A percentile compares a stretch with the other conserved stretches of the same genome.
These are phyloP conservation scores for Phaffomyces opuntiae DNA, from an alignment of 805 yeast species.

Conservation along the genomic window DNA sequence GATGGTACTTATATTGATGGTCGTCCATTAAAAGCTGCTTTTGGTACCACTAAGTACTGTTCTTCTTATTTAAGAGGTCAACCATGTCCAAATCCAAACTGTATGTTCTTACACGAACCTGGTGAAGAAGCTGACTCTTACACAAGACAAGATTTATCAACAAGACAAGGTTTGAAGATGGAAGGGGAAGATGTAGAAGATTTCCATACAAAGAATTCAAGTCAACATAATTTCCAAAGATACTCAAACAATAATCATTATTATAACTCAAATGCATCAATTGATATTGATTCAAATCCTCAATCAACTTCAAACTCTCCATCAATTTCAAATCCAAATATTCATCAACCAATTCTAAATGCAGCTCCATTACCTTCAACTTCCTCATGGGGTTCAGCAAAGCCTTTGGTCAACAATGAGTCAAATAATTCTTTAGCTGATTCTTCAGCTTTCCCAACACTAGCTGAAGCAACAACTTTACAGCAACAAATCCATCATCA, in stretches of 20 bases:
- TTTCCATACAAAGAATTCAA: neutral
- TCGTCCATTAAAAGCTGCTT: constrained; percentile 83
- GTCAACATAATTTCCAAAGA: constrained; percentile 20
- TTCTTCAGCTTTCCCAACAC: constrained; percentile 52
- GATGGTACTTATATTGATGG: constrained; percentile 94
- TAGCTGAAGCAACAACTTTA: constrained; percentile 36
- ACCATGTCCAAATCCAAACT: constrained; percentile 95
- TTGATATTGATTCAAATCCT: no score
- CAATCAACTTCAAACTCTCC: constrained; percentile 7
- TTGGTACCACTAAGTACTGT: constrained; percentile 97
- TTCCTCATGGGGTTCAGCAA: constrained; percentile 54
- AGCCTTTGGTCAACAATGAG: constrained; percentile 24
- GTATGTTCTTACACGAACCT: constrained; percentile 98
- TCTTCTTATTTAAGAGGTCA: constrained; percentile 93
- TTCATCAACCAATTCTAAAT: constrained; percentile 16
- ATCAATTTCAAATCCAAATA: constrained; percentile 8
- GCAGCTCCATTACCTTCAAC: constrained; percentile 59
- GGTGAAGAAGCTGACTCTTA: constrained; percentile 99
- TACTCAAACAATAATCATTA: constrained; percentile 9
- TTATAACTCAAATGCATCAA: neutral
- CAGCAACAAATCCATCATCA: constrained; percentile 26
- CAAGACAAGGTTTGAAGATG: constrained; percentile 63
- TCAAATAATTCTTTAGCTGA: constrained; percentile 33
- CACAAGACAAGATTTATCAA: constrained; percentile 80
- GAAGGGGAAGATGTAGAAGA: constrained; percentile 26